Base-by-base conservation (phyloP, 75 land plant genomes). In the Chamaecyparis obtusa region DNA sequence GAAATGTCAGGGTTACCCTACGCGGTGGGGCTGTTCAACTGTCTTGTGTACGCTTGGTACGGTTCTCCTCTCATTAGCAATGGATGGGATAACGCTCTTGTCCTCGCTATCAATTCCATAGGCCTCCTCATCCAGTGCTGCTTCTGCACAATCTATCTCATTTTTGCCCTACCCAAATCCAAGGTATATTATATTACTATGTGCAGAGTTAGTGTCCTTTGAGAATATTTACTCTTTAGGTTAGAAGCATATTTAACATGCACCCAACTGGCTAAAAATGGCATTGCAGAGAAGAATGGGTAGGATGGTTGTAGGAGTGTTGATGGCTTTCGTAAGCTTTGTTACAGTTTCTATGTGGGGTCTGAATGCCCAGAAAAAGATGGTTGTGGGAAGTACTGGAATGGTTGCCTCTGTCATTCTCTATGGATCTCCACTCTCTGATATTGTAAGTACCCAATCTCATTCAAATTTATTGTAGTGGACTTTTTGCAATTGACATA, bases 1-100 rank as follows among this genome's bases (percentile, higher is more conserved):
- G 92, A 89, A 48, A 95, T 90, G 87, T 94, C 95, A 43, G 94
- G 93, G 39, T 37, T 97, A 24, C 99, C 97, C 2, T 97, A 97
- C 84, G 88, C 93, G 10, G 33, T 92, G 57, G 95, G 96, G 10
- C 92, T 95, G 48, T 89, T 93, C 76, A 97, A 94, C 86, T 95
- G 95, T 85, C 91, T 94, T 88, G 76, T 95, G 0, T 95, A 95
- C 87, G 88, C 91, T 72, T 93, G 91, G 91, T 95, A 95, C 83
- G 94, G 94, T 32, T 69, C 91, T 79, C 96, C 96, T 5, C 79
- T 94, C 9, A 92, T 94, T 24, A 95, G 93, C 84, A n/a, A 83
- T 24, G 84, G 84, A 39, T 92, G 92, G 94, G 90, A 94, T 83
- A 92, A 91, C 76, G 84, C 92, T 48, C 91, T 90, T 27, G 84